Evolutionary conservation across 192 early-diverging fungal genomes (phyloP).

Genomic region (Backusella sp.): DNA sequence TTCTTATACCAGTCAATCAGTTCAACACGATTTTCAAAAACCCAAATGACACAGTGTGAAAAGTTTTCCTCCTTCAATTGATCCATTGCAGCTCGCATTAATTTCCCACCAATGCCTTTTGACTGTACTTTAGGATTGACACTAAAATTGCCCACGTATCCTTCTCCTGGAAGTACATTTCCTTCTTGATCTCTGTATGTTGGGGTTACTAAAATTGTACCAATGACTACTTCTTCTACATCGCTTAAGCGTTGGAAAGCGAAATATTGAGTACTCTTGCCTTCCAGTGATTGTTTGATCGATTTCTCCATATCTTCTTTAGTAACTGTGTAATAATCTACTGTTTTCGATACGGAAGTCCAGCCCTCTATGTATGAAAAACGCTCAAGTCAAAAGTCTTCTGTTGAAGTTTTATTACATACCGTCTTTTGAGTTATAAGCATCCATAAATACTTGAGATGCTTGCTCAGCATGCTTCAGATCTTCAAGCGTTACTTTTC

Average conservation of each 20-base stretch:
- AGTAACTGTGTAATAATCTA: constrained; percentile 33
- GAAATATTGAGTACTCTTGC: constrained; percentile 25
- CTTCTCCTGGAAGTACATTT: constrained; percentile 26
- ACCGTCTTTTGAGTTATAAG: constrained; percentile 40
- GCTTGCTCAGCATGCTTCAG: neutral
- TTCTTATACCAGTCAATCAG: constrained; percentile 46
- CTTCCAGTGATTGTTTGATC: constrained; percentile 26
- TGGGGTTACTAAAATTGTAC: constrained; percentile 43
- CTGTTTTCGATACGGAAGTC: constrained; percentile 47
- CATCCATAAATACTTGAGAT: constrained; percentile 34
- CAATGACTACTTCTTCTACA: constrained; percentile 30
- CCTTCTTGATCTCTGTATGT: constrained; percentile 16
- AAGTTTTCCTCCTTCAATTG: constrained; percentile 21
- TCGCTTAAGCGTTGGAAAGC: constrained; percentile 32
- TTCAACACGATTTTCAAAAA: constrained; percentile 39
- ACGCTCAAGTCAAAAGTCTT: neutral
- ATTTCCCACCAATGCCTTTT: constrained; percentile 45
- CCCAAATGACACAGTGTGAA: constrained; percentile 34
- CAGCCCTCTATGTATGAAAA: constrained; percentile 33
- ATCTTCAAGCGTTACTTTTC: neutral
- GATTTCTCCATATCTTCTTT: constrained; percentile 31
- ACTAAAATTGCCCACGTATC: constrained; percentile 42
- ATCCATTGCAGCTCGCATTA: constrained; percentile 38
- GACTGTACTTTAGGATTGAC: constrained; percentile 46
- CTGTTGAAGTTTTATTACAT: neutral